Evolutionary conservation across 345 rosid genomes (phyloP), one percentile per base, ranked within the genome.

Genomic region (Geranium brycei): DNA sequence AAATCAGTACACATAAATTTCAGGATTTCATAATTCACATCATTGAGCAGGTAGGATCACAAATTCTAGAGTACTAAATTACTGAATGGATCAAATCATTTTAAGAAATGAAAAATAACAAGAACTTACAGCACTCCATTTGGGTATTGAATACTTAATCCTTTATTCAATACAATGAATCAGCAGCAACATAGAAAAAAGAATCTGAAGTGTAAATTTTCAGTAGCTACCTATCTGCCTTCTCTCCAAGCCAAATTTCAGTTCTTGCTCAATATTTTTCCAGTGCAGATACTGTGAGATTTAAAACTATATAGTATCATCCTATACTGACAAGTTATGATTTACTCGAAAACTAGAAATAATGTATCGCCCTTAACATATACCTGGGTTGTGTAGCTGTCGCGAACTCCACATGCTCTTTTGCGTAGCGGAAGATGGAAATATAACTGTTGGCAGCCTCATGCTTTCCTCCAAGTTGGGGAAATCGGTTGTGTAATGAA

Each of bases 351-450:
- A n/a, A 53, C 57, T 10, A 65, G 32, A 68, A 64, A 31, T 51
- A 62, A 16, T 23, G 28, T 38, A 66, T 60, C 69, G 8, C 19
- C 64, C 18, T 71, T 76, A 71, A 58, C 38, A 71, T 19, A 62
- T 69, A 16, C 76, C 76, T 40, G 64, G 67, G 75, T 74, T 78
- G 68, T 87, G 88, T 28, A 87, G 70, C 75, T 81, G 97, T 65
- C 95, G 73, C 3, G 97, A 88, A 78, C 97, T 90, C 99, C 97
- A 93, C 1, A 91, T 80, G 55, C 83, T 75, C 62, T 79, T 79
- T 4, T 1, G 1, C 63, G 73, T 64, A 19, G 79, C 66, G 2
- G 93, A 80, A 70, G 74, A 76, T 3, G 99, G 97, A 55, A 88
- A 77, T 19, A 93, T 93, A 40, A 93, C 71, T 0, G 99, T 88